phyloP scores from a whole-genome alignment of 192 early-diverging fungal genomes.

The Phlyctochytrium bullatum region DNA sequence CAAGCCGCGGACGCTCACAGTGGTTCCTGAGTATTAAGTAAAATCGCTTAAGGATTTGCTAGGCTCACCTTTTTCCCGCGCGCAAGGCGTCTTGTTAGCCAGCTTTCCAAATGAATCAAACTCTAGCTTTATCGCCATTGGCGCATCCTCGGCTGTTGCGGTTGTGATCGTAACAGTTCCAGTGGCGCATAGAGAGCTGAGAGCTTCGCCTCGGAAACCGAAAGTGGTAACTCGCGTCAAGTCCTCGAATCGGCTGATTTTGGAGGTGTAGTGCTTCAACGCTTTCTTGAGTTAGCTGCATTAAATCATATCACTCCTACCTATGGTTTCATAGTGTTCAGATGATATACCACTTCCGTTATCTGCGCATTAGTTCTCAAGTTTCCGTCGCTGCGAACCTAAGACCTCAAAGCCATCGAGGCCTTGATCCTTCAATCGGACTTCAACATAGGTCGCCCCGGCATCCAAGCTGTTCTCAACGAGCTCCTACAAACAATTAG shows the following conservation, averaged over 20 bases:
- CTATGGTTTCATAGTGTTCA: no score
- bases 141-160: background rate
- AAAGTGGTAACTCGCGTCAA: conserved; percentile 73
- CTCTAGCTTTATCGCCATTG: conserved; percentile 64
- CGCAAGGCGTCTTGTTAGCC: conserved; percentile 34
- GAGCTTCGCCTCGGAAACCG: conserved; percentile 92
- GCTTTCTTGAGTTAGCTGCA: no score
- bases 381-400: conserved; percentile 19
- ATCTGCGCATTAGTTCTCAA: no score
- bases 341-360: no score
- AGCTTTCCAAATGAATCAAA: conserved; percentile 69
- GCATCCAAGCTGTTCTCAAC: conserved; percentile 95
- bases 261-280: conserved; percentile 88
- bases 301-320: no score
- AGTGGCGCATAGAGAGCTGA: conserved; percentile 85
- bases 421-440: conserved; percentile 76
- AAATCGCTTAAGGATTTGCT: no score
- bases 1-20: conserved; percentile 67
- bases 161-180: conserved; percentile 10
- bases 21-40: conserved; percentile 64
- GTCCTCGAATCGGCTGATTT: conserved; percentile 76
- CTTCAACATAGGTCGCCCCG: conserved; percentile 73
- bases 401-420: conserved; percentile 68
- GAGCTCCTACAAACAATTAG: conserved; percentile 67
- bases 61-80: conserved; percentile 48